A percentile compares a stretch with the other conserved stretches of the same genome.
phyloP scores from a whole-genome alignment of 2,329 filamentous ascomycete species.

The Cladophialophora chaetospira region DNA sequence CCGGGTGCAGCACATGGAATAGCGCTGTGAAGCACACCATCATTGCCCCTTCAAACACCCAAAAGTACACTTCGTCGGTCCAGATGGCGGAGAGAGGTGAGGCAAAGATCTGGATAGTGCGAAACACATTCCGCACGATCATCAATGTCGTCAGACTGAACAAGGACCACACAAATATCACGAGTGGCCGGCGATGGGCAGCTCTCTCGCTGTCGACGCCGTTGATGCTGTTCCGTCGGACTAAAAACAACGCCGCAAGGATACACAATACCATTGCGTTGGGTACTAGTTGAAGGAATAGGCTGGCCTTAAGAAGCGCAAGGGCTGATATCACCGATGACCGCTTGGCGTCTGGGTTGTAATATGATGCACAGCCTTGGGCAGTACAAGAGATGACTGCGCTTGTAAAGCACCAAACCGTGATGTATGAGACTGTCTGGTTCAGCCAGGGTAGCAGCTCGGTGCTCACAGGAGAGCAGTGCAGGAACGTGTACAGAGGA shows the following conservation, averaged over 20 bases:
- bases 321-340: constrained; percentile 11
- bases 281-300: constrained; percentile 17
- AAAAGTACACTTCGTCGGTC: constrained; percentile 22
- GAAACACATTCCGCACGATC: constrained; percentile 16
- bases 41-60: constrained; percentile 22
- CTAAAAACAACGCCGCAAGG: neutral
- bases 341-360: constrained; percentile 8
- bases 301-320: constrained; percentile 18
- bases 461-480: neutral
- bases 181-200: neutral
- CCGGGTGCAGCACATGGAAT: constrained; percentile 17
- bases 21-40: constrained; percentile 17
- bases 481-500: constrained; percentile 16
- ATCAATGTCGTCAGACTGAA: constrained; percentile 7
- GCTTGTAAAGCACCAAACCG: constrained; percentile 4
- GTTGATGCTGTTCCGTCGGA: neutral
- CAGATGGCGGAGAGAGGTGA: constrained; percentile 15
- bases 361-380: constrained; percentile 19
- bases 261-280: constrained; percentile 8
- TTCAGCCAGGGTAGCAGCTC: neutral
- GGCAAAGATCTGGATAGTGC: constrained; percentile 26
- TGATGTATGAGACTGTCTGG: constrained; percentile 2
- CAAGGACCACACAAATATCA: neutral
- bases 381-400: constrained; percentile 21
- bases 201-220: neutral